phyloP scores from a whole-genome alignment of 2,329 filamentous ascomycete genomes.

The Fusarium equiseti region DNA sequence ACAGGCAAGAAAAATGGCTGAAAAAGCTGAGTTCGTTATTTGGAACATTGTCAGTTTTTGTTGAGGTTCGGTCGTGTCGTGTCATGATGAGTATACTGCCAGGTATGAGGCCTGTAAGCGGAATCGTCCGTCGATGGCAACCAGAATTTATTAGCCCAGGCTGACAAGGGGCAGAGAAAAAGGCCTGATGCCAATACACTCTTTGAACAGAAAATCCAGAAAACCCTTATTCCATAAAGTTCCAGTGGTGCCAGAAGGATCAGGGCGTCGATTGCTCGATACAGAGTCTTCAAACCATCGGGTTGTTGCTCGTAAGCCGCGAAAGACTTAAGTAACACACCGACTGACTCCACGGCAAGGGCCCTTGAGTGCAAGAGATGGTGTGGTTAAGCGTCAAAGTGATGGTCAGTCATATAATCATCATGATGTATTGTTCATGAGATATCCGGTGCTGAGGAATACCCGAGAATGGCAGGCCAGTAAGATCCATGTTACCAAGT shows the following conservation, averaged over 20 bases:
- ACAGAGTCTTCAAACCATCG: neutral
- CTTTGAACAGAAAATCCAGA: too few relatives aligned
- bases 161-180: neutral
- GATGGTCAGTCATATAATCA: constrained; percentile 23
- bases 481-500: neutral
- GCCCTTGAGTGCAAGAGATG: neutral
- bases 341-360: neutral
- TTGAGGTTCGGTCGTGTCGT: constrained; percentile 1
- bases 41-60: neutral
- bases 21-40: constrained; percentile 2
- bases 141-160: neutral
- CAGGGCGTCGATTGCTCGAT: neutral
- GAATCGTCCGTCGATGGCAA: neutral
- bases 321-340: too few relatives aligned
- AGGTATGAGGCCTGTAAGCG: constrained; percentile 2
- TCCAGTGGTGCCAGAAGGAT: neutral
- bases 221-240: neutral
- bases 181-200: neutral
- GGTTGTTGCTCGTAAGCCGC: neutral
- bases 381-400: neutral
- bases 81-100: constrained; percentile 17
- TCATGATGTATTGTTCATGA: constrained; percentile 22
- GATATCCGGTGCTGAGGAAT: neutral
- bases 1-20: neutral
- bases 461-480: constrained; percentile 2